Conservation (phyloP, 805 yeast species). For the Metschnikowia corniflorae region DNA sequence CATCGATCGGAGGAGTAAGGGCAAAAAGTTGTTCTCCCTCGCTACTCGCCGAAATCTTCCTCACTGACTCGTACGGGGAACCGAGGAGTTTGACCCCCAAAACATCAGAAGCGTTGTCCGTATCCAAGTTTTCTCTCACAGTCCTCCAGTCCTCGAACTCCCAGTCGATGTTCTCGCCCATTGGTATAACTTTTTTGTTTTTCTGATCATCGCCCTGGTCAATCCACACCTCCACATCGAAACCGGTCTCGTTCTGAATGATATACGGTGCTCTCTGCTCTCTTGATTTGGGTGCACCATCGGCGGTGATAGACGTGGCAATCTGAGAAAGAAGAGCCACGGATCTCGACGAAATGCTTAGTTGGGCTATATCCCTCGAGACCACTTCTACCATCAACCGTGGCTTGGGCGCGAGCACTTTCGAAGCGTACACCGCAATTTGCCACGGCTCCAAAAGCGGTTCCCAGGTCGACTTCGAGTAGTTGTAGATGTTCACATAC, state of each 20-base stretch:
- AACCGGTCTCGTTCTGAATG: slow-evolving; percentile 82
- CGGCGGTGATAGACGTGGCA: slow-evolving; percentile 52
- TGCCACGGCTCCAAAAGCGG: slow-evolving; percentile 90
- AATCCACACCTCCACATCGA: slow-evolving; percentile 78
- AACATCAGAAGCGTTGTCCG: slow-evolving; percentile 56
- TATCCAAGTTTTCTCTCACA: slow-evolving; percentile 73
- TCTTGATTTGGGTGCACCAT: slow-evolving; percentile 55
- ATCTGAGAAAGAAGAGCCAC: slow-evolving; percentile 74
- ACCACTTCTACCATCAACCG: slow-evolving; percentile 61
- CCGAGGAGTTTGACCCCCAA: slow-evolving; percentile 61
- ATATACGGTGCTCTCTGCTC: slow-evolving; percentile 81
- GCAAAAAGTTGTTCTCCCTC: slow-evolving; percentile 82
- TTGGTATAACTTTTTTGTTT: slow-evolving; percentile 35
- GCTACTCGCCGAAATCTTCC: slow-evolving; percentile 61
- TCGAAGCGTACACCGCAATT: slow-evolving; percentile 65
- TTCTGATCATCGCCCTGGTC: slow-evolving; percentile 35
- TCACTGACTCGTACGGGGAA: slow-evolving; percentile 51
- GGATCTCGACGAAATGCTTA: slow-evolving; percentile 78
- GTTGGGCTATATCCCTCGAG: slow-evolving; percentile 73
- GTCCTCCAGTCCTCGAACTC: slow-evolving; percentile 92
- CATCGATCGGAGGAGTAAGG: slow-evolving; percentile 56
- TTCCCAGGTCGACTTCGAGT: slow-evolving; percentile 91
- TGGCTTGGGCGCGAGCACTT: slow-evolving; percentile 42
- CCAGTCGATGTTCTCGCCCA: slow-evolving; percentile 66
- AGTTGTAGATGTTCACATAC: slow-evolving; percentile 74